Evolutionary conservation across 148 eudicot species (phyloP).

Genomic region (Fagopyrum tataricum): DNA sequence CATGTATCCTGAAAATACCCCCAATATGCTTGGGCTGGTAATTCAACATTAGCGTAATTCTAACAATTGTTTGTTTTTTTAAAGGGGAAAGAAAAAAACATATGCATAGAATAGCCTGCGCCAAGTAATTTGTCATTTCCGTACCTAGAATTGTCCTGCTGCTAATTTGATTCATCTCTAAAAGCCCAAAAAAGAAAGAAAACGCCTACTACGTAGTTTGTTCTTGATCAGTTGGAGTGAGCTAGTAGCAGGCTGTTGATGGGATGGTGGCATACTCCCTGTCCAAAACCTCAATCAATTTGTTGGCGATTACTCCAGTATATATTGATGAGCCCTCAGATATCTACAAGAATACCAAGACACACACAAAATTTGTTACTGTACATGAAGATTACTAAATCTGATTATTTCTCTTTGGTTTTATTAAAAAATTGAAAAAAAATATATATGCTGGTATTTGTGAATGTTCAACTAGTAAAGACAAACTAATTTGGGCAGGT

Average conservation of each 20-base stretch:
- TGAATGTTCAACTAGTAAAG: no score
- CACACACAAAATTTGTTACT: not conserved
- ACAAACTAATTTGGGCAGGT: not conserved
- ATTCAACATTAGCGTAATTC: not conserved
- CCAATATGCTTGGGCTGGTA: no score
- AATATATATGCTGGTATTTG: no score
- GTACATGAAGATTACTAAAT: not conserved
- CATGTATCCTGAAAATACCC: no score
- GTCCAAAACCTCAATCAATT: conserved; percentile 76
- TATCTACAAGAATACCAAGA: conserved; percentile 41
- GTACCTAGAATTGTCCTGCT: not conserved
- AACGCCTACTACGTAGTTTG: not conserved
- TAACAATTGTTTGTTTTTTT: no score
- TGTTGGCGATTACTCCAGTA: conserved; percentile 93
- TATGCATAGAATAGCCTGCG: not conserved
- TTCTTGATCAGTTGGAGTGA: not conserved
- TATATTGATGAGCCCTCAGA: conserved; percentile 85
- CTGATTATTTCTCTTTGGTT: no score
- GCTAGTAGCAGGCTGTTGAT: conserved; percentile 11
- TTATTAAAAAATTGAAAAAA: no score
- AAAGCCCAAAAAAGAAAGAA: not conserved
- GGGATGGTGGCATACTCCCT: conserved; percentile 44
- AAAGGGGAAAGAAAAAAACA: not conserved
- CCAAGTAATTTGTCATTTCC: not conserved
- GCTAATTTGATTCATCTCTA: not conserved